Evolutionary conservation across 2,329 filamentous ascomycete genomes (phyloP).

Genomic region (Penicillium sp.): DNA sequence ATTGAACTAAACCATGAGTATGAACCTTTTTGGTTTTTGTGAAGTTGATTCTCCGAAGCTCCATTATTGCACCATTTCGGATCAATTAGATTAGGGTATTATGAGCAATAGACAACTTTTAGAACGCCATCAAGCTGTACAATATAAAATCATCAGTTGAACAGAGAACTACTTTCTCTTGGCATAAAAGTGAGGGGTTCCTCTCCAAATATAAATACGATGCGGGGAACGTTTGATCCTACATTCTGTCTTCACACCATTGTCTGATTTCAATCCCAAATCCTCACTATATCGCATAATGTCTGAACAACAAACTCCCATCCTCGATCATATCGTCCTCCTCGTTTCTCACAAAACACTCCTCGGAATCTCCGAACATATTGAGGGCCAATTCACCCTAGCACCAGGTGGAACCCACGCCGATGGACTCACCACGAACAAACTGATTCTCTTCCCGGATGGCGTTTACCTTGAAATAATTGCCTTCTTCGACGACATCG

Average conservation of each 20-base stretch:
- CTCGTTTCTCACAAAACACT: conserved; percentile 14
- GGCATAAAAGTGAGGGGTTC: neutral
- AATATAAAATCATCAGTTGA: neutral
- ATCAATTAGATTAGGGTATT: neutral
- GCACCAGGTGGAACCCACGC: conserved; percentile 19
- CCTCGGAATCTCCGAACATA: conserved; percentile 3
- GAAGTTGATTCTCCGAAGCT: neutral
- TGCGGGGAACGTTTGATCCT: neutral
- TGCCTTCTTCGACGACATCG: conserved; percentile 20
- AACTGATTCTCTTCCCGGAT: conserved; percentile 17
- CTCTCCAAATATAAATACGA: neutral
- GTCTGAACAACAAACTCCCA: conserved; percentile 1
- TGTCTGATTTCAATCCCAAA: neutral
- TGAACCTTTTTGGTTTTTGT: neutral
- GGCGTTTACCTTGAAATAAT: conserved; percentile 21
- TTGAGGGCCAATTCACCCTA: conserved; percentile 12
- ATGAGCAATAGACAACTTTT: neutral
- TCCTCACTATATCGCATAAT: neutral
- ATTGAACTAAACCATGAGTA: neutral
- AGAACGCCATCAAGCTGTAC: neutral
- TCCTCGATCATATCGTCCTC: conserved; percentile 15
- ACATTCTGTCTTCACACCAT: neutral
- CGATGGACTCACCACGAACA: conserved; percentile 20
- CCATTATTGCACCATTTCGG: neutral
- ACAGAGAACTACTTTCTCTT: neutral